These are phyloP conservation scores for Kwoniella europaea DNA, from an alignment of 768 basidiomycete species.

Conservation along the genomic window DNA sequence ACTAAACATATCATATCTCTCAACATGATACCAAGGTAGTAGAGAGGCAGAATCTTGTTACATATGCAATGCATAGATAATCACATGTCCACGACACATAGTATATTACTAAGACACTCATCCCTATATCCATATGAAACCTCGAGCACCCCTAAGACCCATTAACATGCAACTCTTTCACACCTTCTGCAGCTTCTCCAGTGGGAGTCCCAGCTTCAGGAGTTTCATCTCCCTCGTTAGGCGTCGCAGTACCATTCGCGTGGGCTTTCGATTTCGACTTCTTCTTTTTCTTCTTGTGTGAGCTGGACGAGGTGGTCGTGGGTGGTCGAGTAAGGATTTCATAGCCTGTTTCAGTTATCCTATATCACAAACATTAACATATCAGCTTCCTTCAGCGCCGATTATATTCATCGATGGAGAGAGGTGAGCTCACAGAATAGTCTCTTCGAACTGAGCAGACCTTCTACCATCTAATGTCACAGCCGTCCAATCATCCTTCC, in stretches of 20 bases:
- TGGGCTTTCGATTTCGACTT: slow-evolving; percentile 27
- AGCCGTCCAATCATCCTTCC: slow-evolving; percentile 97
- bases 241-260: slow-evolving; percentile 3
- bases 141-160: not conserved
- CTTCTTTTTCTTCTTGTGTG: slow-evolving; percentile 37
- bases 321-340: slow-evolving; percentile 73
- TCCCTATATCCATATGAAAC: too few relatives aligned
- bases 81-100: not conserved
- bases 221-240: slow-evolving; percentile 24
- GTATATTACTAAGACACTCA: not conserved
- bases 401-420: too few relatives aligned
- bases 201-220: slow-evolving; percentile 33
- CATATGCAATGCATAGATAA: not conserved
- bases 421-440: slow-evolving; percentile 68
- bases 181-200: slow-evolving; percentile 31
- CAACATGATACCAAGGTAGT: too few relatives aligned
- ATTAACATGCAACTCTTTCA: slow-evolving; percentile 22
- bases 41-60: too few relatives aligned
- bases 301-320: slow-evolving; percentile 20
- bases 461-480: slow-evolving; percentile 86
- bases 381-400: slow-evolving; percentile 4
- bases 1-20: too few relatives aligned
- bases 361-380: slow-evolving; percentile 53
- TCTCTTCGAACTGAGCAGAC: slow-evolving; percentile 98
- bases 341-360: slow-evolving; percentile 87